phyloP scores from a whole-genome alignment of 2,329 filamentous ascomycete species.

The Monosporascus sp. region DNA sequence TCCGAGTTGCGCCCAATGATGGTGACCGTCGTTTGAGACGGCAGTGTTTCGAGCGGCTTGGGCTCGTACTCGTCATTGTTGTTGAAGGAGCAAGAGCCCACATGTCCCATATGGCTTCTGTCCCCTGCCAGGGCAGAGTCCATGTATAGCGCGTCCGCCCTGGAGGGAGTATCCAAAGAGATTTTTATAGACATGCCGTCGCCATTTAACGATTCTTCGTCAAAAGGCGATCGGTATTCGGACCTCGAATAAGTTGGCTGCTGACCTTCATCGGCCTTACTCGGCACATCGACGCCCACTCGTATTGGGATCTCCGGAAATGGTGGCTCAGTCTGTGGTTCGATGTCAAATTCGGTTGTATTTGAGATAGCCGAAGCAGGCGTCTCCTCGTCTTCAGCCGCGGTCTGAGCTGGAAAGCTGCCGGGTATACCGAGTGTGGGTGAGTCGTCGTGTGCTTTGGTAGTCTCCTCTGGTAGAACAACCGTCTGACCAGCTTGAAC shows the following conservation, averaged over 20 bases:
- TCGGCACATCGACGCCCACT: slow-evolving; percentile 12
- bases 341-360: slow-evolving; percentile 68
- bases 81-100: slow-evolving; percentile 28
- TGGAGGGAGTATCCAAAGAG: slow-evolving; percentile 31
- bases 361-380: slow-evolving; percentile 57
- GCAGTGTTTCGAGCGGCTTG: slow-evolving; percentile 31
- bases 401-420: slow-evolving; percentile 45
- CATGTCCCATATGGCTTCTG: slow-evolving; percentile 18
- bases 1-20: slow-evolving; percentile 43
- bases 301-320: slow-evolving; percentile 26
- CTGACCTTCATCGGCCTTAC: slow-evolving; percentile 19
- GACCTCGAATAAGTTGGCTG: slow-evolving; percentile 25
- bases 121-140: slow-evolving; percentile 22
- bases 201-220: slow-evolving; percentile 35
- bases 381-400: slow-evolving; percentile 38
- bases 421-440: slow-evolving; percentile 64
- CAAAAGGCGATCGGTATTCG: slow-evolving; percentile 48
- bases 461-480: slow-evolving; percentile 6
- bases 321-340: slow-evolving; percentile 57
- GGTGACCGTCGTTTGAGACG: slow-evolving; percentile 44
- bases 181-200: slow-evolving; percentile 36
- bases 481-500: slow-evolving; percentile 2
- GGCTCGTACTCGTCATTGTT: slow-evolving; percentile 34
- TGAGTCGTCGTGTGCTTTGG: slow-evolving; percentile 43
- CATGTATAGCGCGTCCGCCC: slow-evolving; percentile 13